phyloP scores from a whole-genome alignment of 768 basidiomycete genomes.

The Rhodotorula taiwanensis region DNA sequence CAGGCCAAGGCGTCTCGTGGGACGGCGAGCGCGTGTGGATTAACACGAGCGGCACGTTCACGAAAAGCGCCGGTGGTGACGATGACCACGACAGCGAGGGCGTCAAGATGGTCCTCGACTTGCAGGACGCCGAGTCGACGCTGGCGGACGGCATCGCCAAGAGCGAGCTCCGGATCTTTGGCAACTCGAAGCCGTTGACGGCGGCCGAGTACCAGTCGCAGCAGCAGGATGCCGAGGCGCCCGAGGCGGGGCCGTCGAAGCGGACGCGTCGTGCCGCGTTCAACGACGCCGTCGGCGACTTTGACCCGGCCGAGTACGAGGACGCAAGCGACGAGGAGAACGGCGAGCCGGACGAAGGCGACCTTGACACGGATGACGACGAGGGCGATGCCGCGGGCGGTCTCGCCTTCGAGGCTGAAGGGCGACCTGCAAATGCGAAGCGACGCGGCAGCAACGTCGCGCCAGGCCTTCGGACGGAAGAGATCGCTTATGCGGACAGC shows the following conservation, averaged over 20 bases:
- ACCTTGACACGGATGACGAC: constrained; percentile 46
- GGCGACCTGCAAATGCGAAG: not conserved
- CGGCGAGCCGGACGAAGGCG: constrained; percentile 32
- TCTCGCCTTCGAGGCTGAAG: constrained; percentile 39
- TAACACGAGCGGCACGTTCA: constrained; percentile 92
- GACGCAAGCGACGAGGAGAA: constrained; percentile 41
- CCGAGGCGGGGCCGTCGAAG: not conserved
- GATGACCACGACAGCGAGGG: constrained; percentile 68
- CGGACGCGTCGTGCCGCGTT: constrained; percentile 40
- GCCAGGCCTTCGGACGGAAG: constrained; percentile 21
- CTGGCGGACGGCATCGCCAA: constrained; percentile 74
- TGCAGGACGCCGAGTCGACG: constrained; percentile 76
- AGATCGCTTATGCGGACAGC: constrained; percentile 36
- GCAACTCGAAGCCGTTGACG: constrained; percentile 64
- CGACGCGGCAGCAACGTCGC: not conserved
- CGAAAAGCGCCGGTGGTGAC: constrained; percentile 52
- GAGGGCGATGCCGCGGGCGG: constrained; percentile 42
- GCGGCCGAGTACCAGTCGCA: constrained; percentile 37
- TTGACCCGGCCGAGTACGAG: constrained; percentile 45
- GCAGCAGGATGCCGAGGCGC: constrained; percentile 4
- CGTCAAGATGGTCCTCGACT: constrained; percentile 92
- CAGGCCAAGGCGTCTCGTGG: constrained; percentile 66
- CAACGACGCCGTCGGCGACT: constrained; percentile 39
- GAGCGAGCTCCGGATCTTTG: constrained; percentile 76
- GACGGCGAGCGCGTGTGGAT: constrained; percentile 99